Percentiles rank a stretch among this genome's conserved stretches.
phyloP scores from a whole-genome alignment of 2,329 filamentous ascomycete genomes.

The Hypoxylon sp. region DNA sequence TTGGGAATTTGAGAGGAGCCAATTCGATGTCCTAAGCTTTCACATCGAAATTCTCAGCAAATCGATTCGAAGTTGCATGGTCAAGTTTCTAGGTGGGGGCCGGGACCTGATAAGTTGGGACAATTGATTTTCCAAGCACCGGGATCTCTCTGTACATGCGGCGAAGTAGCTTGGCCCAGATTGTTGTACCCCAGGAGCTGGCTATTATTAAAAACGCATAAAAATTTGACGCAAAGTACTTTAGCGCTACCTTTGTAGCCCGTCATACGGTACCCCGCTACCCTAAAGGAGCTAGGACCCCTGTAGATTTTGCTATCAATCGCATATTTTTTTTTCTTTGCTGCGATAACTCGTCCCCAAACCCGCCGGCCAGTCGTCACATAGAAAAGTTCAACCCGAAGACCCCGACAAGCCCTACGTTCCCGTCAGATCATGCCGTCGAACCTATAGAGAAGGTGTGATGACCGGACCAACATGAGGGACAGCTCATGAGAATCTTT shows the following conservation, averaged over 20 bases:
- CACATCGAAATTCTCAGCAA: slow-evolving; percentile 22
- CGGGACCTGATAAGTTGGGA: slow-evolving; percentile 24
- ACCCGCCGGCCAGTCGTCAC: slow-evolving; percentile 15
- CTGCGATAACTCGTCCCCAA: slow-evolving; percentile 26
- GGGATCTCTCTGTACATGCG: not conserved
- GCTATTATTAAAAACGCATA: not conserved
- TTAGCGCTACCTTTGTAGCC: not conserved
- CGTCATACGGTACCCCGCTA: not conserved
- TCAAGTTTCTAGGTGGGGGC: slow-evolving; percentile 12
- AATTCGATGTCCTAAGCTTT: slow-evolving; percentile 15
- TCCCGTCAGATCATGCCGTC: slow-evolving; percentile 23
- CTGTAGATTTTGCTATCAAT: slow-evolving; percentile 30
- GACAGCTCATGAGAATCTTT: slow-evolving; percentile 73
- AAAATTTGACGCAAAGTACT: not conserved
- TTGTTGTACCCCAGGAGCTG: slow-evolving; percentile 2
- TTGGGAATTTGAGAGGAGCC: slow-evolving; percentile 22
- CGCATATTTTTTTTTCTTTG: slow-evolving; percentile 34
- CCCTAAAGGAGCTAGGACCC: slow-evolving; percentile 8
- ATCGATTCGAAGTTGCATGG: slow-evolving; percentile 25
- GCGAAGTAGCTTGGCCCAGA: not conserved
- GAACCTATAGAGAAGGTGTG: slow-evolving; percentile 50
- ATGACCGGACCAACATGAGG: slow-evolving; percentile 57
- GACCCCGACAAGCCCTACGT: slow-evolving; percentile 22
- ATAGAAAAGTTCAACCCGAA: slow-evolving; percentile 30
- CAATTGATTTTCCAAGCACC: slow-evolving; percentile 41